Percentiles rank a stretch among this genome's conserved stretches.
phyloP scores from a whole-genome alignment of 495 filamentous ascomycete species.

The Bacidia rubella region DNA sequence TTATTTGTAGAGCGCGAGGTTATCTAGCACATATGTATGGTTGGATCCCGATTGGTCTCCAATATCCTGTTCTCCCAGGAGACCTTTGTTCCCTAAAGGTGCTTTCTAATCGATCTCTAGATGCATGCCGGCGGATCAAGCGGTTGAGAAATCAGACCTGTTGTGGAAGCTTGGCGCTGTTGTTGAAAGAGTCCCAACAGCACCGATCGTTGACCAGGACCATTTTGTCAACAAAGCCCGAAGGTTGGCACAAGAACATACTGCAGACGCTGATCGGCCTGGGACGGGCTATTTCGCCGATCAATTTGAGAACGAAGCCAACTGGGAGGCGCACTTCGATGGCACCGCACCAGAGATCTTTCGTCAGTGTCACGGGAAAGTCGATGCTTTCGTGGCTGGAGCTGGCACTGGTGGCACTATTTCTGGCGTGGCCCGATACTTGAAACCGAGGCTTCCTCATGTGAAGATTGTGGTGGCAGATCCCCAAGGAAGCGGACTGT shows the following conservation, averaged over 20 bases:
- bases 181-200: conserved; percentile 78
- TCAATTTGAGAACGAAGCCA: conserved; percentile 85
- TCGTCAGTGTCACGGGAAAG: conserved; percentile 53
- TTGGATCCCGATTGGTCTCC: too few species aligned
- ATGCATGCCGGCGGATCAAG: conserved; percentile 92
- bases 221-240: conserved; percentile 94
- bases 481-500: conserved; percentile 86
- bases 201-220: conserved; percentile 75
- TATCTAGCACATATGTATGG: conserved; percentile 80
- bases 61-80: neutral
- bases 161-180: conserved; percentile 80
- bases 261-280: conserved; percentile 30
- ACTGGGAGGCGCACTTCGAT: conserved; percentile 70
- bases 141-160: conserved; percentile 74
- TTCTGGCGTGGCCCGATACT: conserved; percentile 65
- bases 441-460: conserved; percentile 50
- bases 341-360: conserved; percentile 85
- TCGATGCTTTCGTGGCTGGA: conserved; percentile 91
- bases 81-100: neutral
- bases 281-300: conserved; percentile 80
- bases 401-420: conserved; percentile 94
- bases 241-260: conserved; percentile 59
- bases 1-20: conserved; percentile 72
- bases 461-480: conserved; percentile 77
- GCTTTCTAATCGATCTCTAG: conserved; percentile 22